These are phyloP conservation scores for Stipa capillata DNA, from an alignment of 176 grass and related monocot genomes.

Conservation along the genomic window DNA sequence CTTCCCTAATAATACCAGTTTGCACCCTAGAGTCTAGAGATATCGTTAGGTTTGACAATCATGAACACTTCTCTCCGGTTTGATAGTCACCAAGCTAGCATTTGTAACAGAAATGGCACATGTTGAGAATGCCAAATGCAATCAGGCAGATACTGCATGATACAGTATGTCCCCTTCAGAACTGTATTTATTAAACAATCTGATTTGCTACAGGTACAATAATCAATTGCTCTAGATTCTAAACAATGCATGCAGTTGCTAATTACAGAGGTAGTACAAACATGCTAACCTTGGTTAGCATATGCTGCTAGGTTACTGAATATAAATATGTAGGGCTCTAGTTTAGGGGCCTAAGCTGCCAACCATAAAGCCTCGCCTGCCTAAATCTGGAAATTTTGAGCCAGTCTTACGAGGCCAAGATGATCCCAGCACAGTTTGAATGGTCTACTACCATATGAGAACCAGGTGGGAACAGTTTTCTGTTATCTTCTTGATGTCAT, in stretches of 20 bases:
- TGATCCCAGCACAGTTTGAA: neutral
- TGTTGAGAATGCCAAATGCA: neutral
- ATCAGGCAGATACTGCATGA: neutral
- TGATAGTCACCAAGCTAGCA: neutral
- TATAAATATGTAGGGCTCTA: neutral
- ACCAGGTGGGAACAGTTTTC: neutral
- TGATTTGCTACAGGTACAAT: neutral
- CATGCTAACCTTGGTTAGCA: neutral
- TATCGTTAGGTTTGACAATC: neutral
- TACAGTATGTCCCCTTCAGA: neutral
- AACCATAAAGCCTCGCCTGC: neutral
- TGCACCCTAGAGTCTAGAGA: neutral
- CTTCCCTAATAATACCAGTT: neutral
- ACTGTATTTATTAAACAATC: neutral
- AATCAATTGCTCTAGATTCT: neutral
- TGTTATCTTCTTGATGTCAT: neutral
- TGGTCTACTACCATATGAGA: neutral
- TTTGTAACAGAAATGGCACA: neutral
- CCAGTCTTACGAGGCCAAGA: neutral
- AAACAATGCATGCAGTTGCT: neutral
- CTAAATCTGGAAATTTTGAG: neutral
- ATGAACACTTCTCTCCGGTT: constrained; percentile 2
- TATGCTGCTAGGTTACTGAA: neutral
- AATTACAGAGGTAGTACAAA: neutral
- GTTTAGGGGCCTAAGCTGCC: neutral